phyloP scores from a whole-genome alignment of 2,329 filamentous ascomycete genomes.

The Fusarium marasasianum region DNA sequence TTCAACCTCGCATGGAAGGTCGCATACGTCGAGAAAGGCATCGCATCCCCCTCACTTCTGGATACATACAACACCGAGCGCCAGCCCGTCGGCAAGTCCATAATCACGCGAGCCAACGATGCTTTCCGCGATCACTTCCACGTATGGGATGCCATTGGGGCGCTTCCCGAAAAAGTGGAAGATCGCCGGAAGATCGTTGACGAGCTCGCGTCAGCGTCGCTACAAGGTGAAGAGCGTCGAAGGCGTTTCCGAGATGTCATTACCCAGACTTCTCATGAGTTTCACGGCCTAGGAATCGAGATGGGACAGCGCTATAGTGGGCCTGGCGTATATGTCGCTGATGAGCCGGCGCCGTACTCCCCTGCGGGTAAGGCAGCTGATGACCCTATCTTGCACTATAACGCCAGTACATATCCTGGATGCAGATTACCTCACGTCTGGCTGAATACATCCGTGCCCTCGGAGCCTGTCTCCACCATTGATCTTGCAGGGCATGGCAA shows the following conservation, averaged over 20 bases:
- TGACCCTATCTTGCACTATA: background rate
- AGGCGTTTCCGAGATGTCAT: background rate
- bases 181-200: background rate
- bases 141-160: background rate
- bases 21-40: background rate
- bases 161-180: background rate
- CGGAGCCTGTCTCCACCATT: background rate
- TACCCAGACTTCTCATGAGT: background rate
- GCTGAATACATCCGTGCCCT: background rate
- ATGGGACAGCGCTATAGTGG: background rate
- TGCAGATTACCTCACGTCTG: background rate
- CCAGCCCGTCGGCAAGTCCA: background rate
- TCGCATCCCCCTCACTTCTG: background rate
- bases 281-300: background rate
- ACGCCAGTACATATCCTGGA: background rate
- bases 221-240: background rate
- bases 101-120: background rate
- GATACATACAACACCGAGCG: background rate
- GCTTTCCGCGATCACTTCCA: background rate
- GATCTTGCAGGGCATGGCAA: background rate
- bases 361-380: background rate
- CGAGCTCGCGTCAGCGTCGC: background rate
- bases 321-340: background rate
- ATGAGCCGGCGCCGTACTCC: background rate
- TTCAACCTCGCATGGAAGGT: background rate